Conservation (phyloP, 495 filamentous ascomycete species). For the Trichoderma erinaceum region DNA sequence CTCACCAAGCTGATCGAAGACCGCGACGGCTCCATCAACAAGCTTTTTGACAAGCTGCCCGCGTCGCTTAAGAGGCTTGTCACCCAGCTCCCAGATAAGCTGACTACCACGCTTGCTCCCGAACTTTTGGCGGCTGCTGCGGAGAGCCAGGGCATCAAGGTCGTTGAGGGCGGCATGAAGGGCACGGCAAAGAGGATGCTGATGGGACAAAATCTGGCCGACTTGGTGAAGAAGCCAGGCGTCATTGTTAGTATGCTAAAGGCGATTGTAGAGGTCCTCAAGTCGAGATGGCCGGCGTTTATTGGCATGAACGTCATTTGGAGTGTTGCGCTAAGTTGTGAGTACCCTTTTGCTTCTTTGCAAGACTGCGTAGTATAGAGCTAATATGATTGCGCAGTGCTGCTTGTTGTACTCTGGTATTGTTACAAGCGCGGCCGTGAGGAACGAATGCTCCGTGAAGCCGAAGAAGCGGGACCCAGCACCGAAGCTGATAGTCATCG, state of each 20-base stretch:
- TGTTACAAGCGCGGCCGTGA: conserved; percentile 91
- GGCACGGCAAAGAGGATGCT: conserved; percentile 35
- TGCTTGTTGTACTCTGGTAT: conserved; percentile 93
- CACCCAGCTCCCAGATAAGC: conserved; percentile 73
- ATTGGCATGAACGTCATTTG: conserved; percentile 79
- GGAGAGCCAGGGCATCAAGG: conserved; percentile 60
- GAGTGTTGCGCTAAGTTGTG: conserved; percentile 78
- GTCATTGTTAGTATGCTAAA: conserved; percentile 75
- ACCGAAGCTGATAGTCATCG: conserved; percentile 7
- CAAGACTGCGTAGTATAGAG: neutral
- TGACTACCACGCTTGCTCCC: conserved; percentile 66
- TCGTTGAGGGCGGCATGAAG: conserved; percentile 26
- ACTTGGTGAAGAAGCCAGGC: conserved; percentile 79
- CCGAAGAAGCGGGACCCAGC: conserved; percentile 21
- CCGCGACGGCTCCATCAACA: conserved; percentile 65
- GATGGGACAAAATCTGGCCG: conserved; percentile 50
- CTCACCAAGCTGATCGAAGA: conserved; percentile 75
- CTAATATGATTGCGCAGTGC: conserved; percentile 43
- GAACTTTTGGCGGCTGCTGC: conserved; percentile 72
- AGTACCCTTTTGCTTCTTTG: conserved; percentile 28
- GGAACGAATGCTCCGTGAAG: conserved; percentile 66
- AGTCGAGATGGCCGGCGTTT: conserved; percentile 77
- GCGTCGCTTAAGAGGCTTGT: conserved; percentile 79
- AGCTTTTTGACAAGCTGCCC: conserved; percentile 74
- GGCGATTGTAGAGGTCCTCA: conserved; percentile 77